Conservation (phyloP, 1,284 basidiomycete species). For the Xanthoconium separans region DNA sequence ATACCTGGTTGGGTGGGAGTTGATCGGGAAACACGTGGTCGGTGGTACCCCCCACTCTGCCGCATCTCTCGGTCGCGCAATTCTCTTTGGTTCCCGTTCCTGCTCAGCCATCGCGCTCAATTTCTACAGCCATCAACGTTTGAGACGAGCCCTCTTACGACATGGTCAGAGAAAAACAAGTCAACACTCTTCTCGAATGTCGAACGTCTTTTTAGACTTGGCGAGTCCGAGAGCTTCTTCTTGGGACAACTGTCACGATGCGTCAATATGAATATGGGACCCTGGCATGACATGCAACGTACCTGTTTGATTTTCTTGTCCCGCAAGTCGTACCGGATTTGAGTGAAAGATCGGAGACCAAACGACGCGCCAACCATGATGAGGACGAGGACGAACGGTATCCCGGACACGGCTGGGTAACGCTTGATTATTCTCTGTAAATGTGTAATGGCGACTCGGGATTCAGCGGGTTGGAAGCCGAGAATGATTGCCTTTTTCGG, state of each 20-base stretch:
- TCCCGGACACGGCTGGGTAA: constrained; percentile 74
- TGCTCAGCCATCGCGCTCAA: constrained; percentile 61
- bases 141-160: constrained; percentile 1
- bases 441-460: no score
- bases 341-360: constrained; percentile 81
- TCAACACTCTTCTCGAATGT: constrained; percentile 89
- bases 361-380: constrained; percentile 90
- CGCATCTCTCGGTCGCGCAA: constrained; percentile 77
- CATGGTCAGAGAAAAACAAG: background rate
- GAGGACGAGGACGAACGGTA: constrained; percentile 85
- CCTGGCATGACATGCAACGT: no score
- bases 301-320: constrained; percentile 77
- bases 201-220: constrained; percentile 81
- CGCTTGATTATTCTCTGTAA: constrained; percentile 50
- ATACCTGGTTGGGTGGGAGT: constrained; percentile 9
- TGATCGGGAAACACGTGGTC: constrained; percentile 32
- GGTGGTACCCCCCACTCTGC: constrained; percentile 90
- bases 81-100: constrained; percentile 85
- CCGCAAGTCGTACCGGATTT: constrained; percentile 89
- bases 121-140: constrained; percentile 44
- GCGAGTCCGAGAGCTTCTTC: constrained; percentile 85
- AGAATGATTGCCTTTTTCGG: no score
- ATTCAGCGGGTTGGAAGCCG: constrained; percentile 55
- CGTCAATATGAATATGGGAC: no score
- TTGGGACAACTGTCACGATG: constrained; percentile 56